Conservation (phyloP, 192 early-diverging fungal genomes). For the Bifiguratus adelaidae region DNA sequence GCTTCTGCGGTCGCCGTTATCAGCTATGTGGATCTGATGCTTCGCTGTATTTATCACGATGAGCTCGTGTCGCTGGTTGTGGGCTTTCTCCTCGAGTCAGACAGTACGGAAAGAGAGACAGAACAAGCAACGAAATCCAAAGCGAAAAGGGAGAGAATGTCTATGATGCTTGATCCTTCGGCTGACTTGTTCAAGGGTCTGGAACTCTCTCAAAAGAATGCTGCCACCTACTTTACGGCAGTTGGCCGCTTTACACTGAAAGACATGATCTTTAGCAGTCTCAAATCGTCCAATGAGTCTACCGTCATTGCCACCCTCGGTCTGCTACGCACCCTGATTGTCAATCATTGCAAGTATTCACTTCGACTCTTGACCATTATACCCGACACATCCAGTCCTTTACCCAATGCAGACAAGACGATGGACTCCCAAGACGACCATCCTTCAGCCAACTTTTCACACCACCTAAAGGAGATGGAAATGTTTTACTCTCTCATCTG, state of each 20-base stretch:
- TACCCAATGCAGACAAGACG: too few relatives aligned
- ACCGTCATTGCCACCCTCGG: slow-evolving; percentile 80
- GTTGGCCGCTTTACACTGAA: slow-evolving; percentile 56
- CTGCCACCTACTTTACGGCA: slow-evolving; percentile 40
- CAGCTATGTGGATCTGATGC: slow-evolving; percentile 78
- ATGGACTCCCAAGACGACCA: slow-evolving; percentile 9
- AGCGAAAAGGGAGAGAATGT: background rate
- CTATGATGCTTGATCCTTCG: background rate
- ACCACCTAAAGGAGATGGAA: slow-evolving; percentile 45
- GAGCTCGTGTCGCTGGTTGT: slow-evolving; percentile 62
- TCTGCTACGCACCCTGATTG: slow-evolving; percentile 63
- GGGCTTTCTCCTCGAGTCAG: slow-evolving; percentile 67
- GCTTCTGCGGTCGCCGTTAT: slow-evolving; percentile 83
- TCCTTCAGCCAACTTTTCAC: slow-evolving; percentile 28
- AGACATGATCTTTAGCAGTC: slow-evolving; percentile 77
- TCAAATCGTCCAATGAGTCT: slow-evolving; percentile 78
- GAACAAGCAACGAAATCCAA: background rate
- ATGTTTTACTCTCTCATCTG: slow-evolving; percentile 44
- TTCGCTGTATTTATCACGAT: slow-evolving; percentile 64
- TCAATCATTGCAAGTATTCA: slow-evolving; percentile 66
- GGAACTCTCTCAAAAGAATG: slow-evolving; percentile 21
- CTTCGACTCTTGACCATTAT: slow-evolving; percentile 68
- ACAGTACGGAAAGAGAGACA: slow-evolving; percentile 31
- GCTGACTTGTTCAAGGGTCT: slow-evolving; percentile 30
- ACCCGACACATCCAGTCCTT: too few relatives aligned